Conservation (phyloP, 208 protist genomes). For the Trypanosoma mega region DNA sequence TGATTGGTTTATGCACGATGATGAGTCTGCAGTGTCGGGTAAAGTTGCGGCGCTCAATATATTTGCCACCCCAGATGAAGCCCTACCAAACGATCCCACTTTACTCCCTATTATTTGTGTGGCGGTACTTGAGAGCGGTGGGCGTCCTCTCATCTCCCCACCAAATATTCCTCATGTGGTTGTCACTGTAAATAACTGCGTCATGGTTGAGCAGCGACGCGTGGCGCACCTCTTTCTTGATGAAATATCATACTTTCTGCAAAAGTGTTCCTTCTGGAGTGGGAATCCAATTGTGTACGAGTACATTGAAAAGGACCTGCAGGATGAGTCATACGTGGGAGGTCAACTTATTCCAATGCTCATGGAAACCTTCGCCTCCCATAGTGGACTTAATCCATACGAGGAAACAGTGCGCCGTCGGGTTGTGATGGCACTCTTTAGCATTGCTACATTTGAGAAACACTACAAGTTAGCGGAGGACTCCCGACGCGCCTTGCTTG, state of each 20-base stretch:
- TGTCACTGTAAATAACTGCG: conserved; percentile 71
- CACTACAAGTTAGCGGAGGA: conserved; percentile 57
- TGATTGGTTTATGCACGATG: conserved; percentile 92
- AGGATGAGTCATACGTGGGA: conserved; percentile 68
- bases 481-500: conserved; percentile 45
- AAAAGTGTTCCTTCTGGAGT: conserved; percentile 67
- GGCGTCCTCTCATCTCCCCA: conserved; percentile 70
- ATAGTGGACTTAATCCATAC: conserved; percentile 35
- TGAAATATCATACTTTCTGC: conserved; percentile 87
- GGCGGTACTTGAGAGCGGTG: conserved; percentile 70
- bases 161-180: conserved; percentile 83
- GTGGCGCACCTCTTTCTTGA: conserved; percentile 82
- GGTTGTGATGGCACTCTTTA: conserved; percentile 48
- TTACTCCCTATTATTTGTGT: conserved; percentile 79
- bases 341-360: conserved; percentile 71
- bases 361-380: conserved; percentile 50
- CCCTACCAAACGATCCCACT: conserved; percentile 63
- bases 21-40: conserved; percentile 52
- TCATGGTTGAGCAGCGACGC: conserved; percentile 86
- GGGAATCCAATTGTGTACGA: conserved; percentile 81
- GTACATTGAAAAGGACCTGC: conserved; percentile 78
- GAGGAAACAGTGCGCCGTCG: conserved; percentile 51
- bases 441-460: conserved; percentile 57
- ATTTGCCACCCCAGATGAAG: conserved; percentile 78
- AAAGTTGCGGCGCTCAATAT: conserved; percentile 70